Conservation (phyloP, 1,139 yeast species). For the Blastobotrys capitulatus region DNA sequence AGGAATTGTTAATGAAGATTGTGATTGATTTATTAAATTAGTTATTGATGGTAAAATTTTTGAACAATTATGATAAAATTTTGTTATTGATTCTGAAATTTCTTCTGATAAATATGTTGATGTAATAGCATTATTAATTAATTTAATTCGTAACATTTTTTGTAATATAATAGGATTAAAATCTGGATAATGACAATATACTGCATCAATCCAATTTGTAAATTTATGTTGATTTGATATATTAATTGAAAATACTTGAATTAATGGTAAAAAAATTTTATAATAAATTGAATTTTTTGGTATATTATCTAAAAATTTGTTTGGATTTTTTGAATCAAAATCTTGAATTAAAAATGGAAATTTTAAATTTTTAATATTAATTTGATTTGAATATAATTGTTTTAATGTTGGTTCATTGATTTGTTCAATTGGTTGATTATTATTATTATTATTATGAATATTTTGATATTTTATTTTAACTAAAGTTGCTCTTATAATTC, state of each 20-base stretch:
- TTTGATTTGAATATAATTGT: too few relatives aligned
- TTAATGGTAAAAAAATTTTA: too few relatives aligned
- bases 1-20: not conserved
- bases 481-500: not conserved
- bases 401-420: too few relatives aligned
- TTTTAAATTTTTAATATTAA: not conserved
- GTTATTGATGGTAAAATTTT: too few relatives aligned
- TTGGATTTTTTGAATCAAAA: conserved; percentile 12
- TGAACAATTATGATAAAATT: too few relatives aligned
- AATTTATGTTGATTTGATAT: not conserved
- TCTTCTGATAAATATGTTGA: not conserved
- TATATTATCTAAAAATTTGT: conserved; percentile 13
- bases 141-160: conserved; percentile 11
- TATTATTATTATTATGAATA: too few relatives aligned
- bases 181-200: conserved; percentile 5
- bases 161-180: conserved; percentile 11
- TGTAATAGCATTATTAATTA: conserved; percentile 12
- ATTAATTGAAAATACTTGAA: too few relatives aligned
- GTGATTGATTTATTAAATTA: too few relatives aligned
- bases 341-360: conserved; percentile 10
- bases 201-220: conserved; percentile 15
- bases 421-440: not conserved
- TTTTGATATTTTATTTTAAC: too few relatives aligned
- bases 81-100: too few relatives aligned
- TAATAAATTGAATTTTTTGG: conserved; percentile 3